Evolutionary conservation across 2,329 filamentous ascomycete species (phyloP), one percentile per base, ranked within the genome.

Genomic region (Beauveria pseudobassiana): DNA sequence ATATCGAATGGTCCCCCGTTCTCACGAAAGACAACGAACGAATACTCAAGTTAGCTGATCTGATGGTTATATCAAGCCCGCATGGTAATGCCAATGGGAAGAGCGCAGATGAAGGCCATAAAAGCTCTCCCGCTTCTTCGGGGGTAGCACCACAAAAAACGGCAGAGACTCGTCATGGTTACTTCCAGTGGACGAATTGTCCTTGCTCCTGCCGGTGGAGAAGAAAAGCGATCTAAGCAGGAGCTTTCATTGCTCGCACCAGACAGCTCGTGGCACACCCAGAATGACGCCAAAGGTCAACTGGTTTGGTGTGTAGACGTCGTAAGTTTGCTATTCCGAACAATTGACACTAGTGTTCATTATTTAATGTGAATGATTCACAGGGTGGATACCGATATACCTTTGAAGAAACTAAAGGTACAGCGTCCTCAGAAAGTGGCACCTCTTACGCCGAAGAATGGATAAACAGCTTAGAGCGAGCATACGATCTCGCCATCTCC

Each of bases 1-100:
- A 99, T 71, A 96, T 99, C 62, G 95, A 99, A 75, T 99, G 95
- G 95, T 97, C 93, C 0, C 95, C 95, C 1, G 93, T 99, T 5
- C 79, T 99, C 61, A 97, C 90, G 10, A 87, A 88, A 69, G 88
- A 86, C 63, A 97, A 98, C 70, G 95, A 99, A 75, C 86, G 95
- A 42, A 99, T 99, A 67, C 75, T 99, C 65, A 97, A 96, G 73
- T 80, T 99, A 24, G 95, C 95, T 2, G 96, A 99, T 69, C 78
- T 97, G 65, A 84, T 92, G 74, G 93, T 99, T 8, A 81, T 90
- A 45, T 89, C 91, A 6, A 85, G 90, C 2, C 89, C 93, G 10
- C 83, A 89, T 10, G 89, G 90, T 69, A 90, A 87, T 64, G 85
- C 89, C 0, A 87, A 87, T 60, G 85, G 86, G 42, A 91, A 88